Evolutionary conservation across 2,329 filamentous ascomycete genomes (phyloP).

Genomic region (Coleophoma crateriformis): DNA sequence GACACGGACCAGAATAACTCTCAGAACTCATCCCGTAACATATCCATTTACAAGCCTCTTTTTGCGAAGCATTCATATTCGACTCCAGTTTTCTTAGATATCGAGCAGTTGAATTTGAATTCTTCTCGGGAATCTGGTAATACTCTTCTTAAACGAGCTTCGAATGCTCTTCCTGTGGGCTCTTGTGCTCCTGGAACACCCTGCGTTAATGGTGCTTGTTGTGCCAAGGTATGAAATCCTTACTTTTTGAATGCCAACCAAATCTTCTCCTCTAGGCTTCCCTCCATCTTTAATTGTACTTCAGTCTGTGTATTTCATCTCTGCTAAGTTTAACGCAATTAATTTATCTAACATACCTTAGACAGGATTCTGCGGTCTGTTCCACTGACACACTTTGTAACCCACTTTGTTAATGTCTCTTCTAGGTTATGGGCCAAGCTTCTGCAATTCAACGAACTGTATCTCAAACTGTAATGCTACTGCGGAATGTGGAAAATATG

Average conservation of each 20-base stretch:
- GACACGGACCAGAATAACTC: no score
- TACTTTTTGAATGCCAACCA: background rate
- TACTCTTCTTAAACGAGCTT: no score
- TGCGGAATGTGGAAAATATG: constrained; percentile 10
- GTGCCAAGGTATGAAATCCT: constrained; percentile 4
- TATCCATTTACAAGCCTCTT: background rate
- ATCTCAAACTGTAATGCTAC: constrained; percentile 12
- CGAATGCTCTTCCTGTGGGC: background rate
- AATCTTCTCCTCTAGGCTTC: no score
- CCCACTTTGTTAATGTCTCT: no score
- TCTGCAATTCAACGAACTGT: background rate
- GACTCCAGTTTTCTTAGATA: constrained; percentile 2
- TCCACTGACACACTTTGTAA: no score
- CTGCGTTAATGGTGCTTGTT: constrained; percentile 19
- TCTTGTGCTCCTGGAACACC: constrained; percentile 12
- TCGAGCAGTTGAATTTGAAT: no score
- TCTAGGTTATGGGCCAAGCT: background rate
- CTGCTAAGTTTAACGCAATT: no score
- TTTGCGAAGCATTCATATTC: constrained; percentile 1
- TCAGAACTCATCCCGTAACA: no score
- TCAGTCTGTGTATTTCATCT: background rate
- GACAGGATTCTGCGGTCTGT: background rate
- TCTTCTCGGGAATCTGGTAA: no score
- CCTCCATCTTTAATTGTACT: background rate
- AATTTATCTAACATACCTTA: background rate